Evolutionary conservation across 192 early-diverging fungal genomes (phyloP), one percentile per base, ranked within the genome.

Genomic region (Entomortierella beljakovae): DNA sequence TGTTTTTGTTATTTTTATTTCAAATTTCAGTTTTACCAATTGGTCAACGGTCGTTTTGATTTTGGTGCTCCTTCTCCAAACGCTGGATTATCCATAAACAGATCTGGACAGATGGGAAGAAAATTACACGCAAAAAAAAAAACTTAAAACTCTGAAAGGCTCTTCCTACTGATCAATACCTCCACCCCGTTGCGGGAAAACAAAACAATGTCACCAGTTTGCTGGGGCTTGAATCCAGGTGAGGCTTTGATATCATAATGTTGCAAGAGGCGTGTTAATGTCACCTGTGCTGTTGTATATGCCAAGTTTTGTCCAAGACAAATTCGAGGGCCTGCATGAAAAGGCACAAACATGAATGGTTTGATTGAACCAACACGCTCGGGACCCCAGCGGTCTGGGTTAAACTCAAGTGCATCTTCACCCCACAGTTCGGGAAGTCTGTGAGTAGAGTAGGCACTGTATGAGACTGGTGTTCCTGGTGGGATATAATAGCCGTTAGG

Each of bases 301-400:
- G 85, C 83, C 63, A 89, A 81, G 38, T 84, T 83, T 49, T 81
- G 77, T 9, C 87, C 88, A 22, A 89, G 80, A 50, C 88, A 89
- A 57, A 81, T 80, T 18, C 88, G 53, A 11, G 84, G 75, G n/a
- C 88, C 87, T 7, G 69, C 70, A 33, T 82, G 82, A 61, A 89
- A 89, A 2, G 83, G 80, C 25, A 73, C 80, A 65, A 86, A 85
- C 61, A 83, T 74, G 59, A 83, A 71, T 18, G 70, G 59, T 40
- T 81, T 79, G 71, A 80, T 68, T 43, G 64, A 26, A 23, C 72
- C 60, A 13, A 76, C 74, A 6, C 74, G 65, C 20, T 77, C 74
- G 13, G 60, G 68, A 10, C 64, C 62, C 86, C 85, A 89, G 25
- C 89, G 84, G 51, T 90, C 89, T 10, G 89, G 89, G 11, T 76